Percentiles rank a stretch among this genome's conserved stretches.
phyloP scores from a whole-genome alignment of 768 basidiomycete genomes.

The Rhodotorula babjevae region DNA sequence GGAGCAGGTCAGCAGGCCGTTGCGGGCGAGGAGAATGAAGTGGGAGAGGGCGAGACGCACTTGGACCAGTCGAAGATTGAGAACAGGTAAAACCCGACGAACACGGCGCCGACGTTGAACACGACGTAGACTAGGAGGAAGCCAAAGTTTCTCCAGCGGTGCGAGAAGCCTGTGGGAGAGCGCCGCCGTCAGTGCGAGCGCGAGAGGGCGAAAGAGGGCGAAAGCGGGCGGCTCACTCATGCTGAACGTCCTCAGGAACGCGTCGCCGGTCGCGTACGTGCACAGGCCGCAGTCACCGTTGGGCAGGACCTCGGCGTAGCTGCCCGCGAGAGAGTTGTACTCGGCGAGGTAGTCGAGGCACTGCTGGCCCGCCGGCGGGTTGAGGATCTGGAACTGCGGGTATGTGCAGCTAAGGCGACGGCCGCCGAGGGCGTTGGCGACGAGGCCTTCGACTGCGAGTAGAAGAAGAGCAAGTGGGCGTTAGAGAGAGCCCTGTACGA shows the following conservation, averaged over 20 bases:
- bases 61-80: constrained; percentile 19
- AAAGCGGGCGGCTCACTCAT: constrained; percentile 7
- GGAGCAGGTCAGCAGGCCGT: too few relatives aligned
- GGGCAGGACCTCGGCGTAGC: constrained; percentile 36
- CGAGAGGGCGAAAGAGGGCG: too few relatives aligned
- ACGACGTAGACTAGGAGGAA: constrained; percentile 29
- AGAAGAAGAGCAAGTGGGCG: constrained; percentile 48
- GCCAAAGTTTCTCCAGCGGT: constrained; percentile 35
- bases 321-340: constrained; percentile 24
- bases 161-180: background rate
- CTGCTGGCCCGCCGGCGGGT: constrained; percentile 37
- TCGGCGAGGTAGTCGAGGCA: constrained; percentile 35
- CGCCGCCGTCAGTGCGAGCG: background rate
- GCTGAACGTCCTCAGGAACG: constrained; percentile 35
- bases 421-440: constrained; percentile 37
- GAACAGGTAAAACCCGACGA: constrained; percentile 28
- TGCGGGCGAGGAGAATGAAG: background rate
- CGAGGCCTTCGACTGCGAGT: constrained; percentile 57
- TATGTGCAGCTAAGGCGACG: constrained; percentile 23
- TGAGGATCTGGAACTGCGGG: constrained; percentile 28
- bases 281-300: constrained; percentile 32
- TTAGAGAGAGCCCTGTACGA: constrained; percentile 41
- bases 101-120: constrained; percentile 31
- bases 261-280: constrained; percentile 32
- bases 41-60: background rate